Evolutionary conservation across 495 filamentous ascomycete genomes (phyloP), one percentile per base, ranked within the genome.

Genomic region (Baudoinia panamericana): DNA sequence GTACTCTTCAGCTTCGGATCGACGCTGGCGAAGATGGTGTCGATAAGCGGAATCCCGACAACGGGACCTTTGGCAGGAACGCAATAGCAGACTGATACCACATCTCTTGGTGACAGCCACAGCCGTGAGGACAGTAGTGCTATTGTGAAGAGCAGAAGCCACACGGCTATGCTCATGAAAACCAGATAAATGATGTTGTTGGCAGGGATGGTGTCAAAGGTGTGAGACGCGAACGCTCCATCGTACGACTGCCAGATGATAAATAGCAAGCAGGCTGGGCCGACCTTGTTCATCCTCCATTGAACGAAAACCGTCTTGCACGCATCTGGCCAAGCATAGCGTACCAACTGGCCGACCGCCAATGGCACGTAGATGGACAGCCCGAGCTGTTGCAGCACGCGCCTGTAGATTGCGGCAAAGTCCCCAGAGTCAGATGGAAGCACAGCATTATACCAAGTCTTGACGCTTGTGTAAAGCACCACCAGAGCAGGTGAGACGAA

Each of bases 191-290:
- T 30, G 13, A 60, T 61, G 36, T 66, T 64, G 30, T 47, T 48
- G 1, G 32, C 12, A 17, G 54, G 48, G 17, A 63, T 49, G 21
- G 31, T 45, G 2, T 32, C 41, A 30, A 65, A 67, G 3, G 63
- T 60, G 10, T 45, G 45, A 2, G 56, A 56, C n/a, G 37, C 47
- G 35, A 65, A 67, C 16, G 63, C 63, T 45, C 54, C 45, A 43
- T 67, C 64, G 44, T 56, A 67, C 8, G 63, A 60, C 26, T 59
- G 51, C 62, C 63, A 65, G 30, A 67, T 54, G 16, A 67, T 48
- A 0, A 55, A 43, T 1, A 67, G 42, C 0, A 67, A 50, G 11
- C 53, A 33, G 5, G 61, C 25, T 1, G 60, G 61, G 3, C 54
- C 48, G 2, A 64, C 21, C 35, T 63, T 66, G 24, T 41, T 53